These are phyloP conservation scores for Tetrapisispora fleetii DNA, from an alignment of 805 yeast genomes.

Conservation along the genomic window DNA sequence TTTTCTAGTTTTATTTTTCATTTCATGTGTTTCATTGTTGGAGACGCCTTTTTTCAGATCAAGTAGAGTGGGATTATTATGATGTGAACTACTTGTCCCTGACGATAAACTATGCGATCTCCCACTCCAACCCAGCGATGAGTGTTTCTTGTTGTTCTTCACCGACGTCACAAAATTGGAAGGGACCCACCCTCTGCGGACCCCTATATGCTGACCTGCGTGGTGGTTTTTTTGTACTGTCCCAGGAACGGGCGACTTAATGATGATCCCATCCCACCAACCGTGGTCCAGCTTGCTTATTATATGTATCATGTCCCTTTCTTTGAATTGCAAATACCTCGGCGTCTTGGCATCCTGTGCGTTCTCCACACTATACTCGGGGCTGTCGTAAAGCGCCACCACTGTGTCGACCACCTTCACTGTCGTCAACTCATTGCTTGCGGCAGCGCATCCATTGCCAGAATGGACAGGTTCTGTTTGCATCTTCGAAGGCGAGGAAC, in stretches of 20 bases:
- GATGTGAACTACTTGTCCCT: background rate
- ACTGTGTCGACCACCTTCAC: conserved; percentile 8
- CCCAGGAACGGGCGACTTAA: conserved; percentile 6
- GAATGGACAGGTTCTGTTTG: background rate
- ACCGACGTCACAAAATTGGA: conserved; percentile 1
- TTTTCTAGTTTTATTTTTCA: too few relatives aligned
- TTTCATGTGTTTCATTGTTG: background rate
- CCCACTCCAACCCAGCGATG: background rate
- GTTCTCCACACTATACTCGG: background rate
- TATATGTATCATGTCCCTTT: conserved; percentile 68
- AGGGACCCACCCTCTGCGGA: conserved; percentile 80
- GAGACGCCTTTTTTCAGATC: background rate
- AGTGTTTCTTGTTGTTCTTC: background rate
- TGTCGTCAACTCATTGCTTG: conserved; percentile 1
- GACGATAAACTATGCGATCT: background rate
- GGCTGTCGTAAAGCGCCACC: conserved; percentile 9
- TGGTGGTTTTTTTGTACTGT: background rate
- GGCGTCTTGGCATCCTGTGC: background rate
- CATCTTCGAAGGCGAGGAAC: background rate
- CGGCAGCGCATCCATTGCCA: conserved; percentile 1
- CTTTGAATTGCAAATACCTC: conserved; percentile 10
- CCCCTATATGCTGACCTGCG: conserved; percentile 25
- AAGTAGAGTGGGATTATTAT: background rate
- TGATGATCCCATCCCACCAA: conserved; percentile 80
- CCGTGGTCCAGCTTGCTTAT: conserved; percentile 52